Base-by-base conservation (phyloP, 176 grass and related monocot species). In the Poa pratensis region DNA sequence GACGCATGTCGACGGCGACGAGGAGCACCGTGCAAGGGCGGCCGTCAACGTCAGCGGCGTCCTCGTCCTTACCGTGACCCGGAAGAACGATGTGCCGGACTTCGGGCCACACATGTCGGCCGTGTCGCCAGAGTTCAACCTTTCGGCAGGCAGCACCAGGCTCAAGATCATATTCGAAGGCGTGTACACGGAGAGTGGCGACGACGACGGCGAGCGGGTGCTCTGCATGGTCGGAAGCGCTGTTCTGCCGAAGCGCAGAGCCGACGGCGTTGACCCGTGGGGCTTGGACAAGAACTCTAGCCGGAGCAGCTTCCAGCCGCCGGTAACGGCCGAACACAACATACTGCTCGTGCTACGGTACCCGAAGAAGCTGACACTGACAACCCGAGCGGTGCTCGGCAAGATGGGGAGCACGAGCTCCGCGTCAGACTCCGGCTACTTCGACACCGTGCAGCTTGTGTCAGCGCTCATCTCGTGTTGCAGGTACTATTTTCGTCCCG, bases 41-140 rank as follows among this genome's bases (percentile, higher is more conserved):
- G 79, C 83, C 19, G 49, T 94, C 18, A 91, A 91, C 72, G 83
- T 94, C 45, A 94, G 77, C 69, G 92, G 88, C 35, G 63, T 74
- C 43, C 77, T 94, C 37, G 27, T 58, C 57, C 64, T 90, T 28
- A 76, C 49, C 51, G 65, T 88, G 14, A 30, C 39, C 23, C 57
- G 73, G 35, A 86, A 88, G 65, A 84, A 26, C 10, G 60, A 40
- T 7, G 48, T 51, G 19, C 78, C 48, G 11, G 92, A 86, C 28
- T 72, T 55, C 50, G 50, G 28, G 50, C 78, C 28, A 13, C 60
- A 13, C 17, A 39, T 28, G 34, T 16, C 67, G 7, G 9, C 80
- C 11, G 51, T 49, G 12, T 49, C 46, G 12, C 46, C 12, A 49
- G 51, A 18, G 52, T 55, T 53, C 85, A 51, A 69, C 58, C 57